phyloP scores from a whole-genome alignment of 768 basidiomycete species.

The Hygrocybe coccinea region DNA sequence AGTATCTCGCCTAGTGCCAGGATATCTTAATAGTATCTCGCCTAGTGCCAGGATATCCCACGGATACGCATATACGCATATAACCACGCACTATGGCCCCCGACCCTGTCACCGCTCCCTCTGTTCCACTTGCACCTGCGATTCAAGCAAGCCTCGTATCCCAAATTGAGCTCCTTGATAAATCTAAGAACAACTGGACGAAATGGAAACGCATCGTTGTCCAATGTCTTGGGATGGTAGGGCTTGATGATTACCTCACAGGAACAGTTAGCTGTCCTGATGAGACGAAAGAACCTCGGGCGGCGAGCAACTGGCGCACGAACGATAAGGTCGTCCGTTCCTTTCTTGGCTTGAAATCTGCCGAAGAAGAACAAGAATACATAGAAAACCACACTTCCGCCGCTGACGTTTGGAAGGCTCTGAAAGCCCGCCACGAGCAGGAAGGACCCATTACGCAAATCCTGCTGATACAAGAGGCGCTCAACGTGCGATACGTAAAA shows the following conservation, averaged over 20 bases:
- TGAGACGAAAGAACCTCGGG: not conserved
- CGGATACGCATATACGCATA: too few relatives aligned
- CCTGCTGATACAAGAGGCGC: constrained; percentile 14
- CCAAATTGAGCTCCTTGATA: not conserved
- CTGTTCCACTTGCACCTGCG: too few relatives aligned
- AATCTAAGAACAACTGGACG: not conserved
- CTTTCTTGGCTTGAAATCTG: not conserved
- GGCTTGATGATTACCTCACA: not conserved
- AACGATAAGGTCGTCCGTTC: not conserved
- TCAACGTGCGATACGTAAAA: constrained; percentile 6
- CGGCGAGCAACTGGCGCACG: not conserved
- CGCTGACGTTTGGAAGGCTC: constrained; percentile 9
- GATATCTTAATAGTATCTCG: too few relatives aligned
- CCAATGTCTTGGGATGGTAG: not conserved
- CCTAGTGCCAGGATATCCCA: too few relatives aligned
- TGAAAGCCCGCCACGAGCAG: constrained; percentile 15
- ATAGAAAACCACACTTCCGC: not conserved
- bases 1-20: too few relatives aligned
- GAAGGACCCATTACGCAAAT: constrained; percentile 17
- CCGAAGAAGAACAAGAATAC: not conserved
- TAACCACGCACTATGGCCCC: too few relatives aligned
- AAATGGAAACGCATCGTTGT: not conserved
- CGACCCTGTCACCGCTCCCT: too few relatives aligned
- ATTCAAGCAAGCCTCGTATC: too few relatives aligned
- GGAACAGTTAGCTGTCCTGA: not conserved